Evolutionary conservation across 768 basidiomycete genomes (phyloP), one percentile per base, ranked within the genome.

Genomic region (Naganishia vaughanmartiniae): DNA sequence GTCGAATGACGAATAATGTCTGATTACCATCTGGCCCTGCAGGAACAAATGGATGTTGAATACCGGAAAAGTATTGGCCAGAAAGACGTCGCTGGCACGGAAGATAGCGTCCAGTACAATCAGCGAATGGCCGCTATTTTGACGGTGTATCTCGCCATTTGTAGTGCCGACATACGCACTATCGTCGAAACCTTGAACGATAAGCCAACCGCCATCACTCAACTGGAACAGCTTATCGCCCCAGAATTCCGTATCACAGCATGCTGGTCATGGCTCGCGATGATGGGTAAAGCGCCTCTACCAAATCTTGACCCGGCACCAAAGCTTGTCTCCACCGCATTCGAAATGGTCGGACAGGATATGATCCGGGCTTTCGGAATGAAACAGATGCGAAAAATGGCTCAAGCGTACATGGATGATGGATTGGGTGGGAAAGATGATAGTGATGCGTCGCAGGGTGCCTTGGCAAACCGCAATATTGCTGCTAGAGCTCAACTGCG

Each of bases 121-220:
- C 84, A 83, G 42, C 87, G 94, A 28, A 83, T 93, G 56, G 83
- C 87, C 34, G 92, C 92, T 11, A 85, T 92, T 36, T 86, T 93
- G 86, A 86, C 93, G 34, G 87, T 97, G 28, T 97, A 95, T 82
- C 91, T 92, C 78, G 84, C 87, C 24, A 86, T 94, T 56, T 78
- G 93, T 12, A 79, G 81, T 67, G 79, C 80, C 14, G 71, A 76
- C 5, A 65, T 79, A 30, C 54, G 24, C 48, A 66, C 77, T 0
- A 15, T 78, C 21, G 65, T 78, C 5, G 72, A 73, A 5, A 72
- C 73, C 2, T 26, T 74, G 0, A 63, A 74, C 1, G 30, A 57
- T 17, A 65, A 72, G 26, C 79, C 79, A 1, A 26, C 65, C 19
- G 72, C 73, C 26, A 74, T 74, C 26, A 39, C 70, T 33, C 75